These are phyloP conservation scores for Coemansia sp. DNA, from an alignment of 192 early-diverging fungal species.

Conservation along the genomic window DNA sequence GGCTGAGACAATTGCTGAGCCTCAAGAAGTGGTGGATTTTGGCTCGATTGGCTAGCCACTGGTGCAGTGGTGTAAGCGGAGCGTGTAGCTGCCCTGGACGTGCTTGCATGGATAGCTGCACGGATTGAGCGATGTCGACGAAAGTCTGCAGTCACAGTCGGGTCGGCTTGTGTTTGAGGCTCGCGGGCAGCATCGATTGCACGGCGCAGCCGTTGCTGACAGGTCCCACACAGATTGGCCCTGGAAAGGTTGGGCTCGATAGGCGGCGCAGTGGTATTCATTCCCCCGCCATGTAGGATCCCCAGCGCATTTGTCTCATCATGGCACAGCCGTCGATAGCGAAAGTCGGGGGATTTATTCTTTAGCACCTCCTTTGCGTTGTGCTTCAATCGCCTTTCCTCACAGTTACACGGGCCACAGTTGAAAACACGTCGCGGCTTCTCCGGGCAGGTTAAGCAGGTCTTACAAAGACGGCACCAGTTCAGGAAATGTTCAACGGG, in stretches of 20 bases:
- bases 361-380: constrained; percentile 24
- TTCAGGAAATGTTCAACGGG: constrained; percentile 30
- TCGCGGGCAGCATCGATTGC: constrained; percentile 26
- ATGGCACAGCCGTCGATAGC: constrained; percentile 25
- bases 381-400: constrained; percentile 22
- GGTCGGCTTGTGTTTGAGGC: neutral
- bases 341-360: constrained; percentile 38
- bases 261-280: constrained; percentile 4
- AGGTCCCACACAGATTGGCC: constrained; percentile 52
- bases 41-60: neutral
- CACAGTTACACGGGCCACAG: constrained; percentile 14
- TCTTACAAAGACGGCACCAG: constrained; percentile 49
- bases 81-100: constrained; percentile 7
- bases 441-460: constrained; percentile 35
- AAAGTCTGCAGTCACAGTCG: constrained; percentile 28
- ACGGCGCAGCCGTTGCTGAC: constrained; percentile 47
- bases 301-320: constrained; percentile 19
- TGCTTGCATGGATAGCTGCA: constrained; percentile 23
- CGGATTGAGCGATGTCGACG: constrained; percentile 46
- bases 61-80: neutral
- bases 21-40: neutral
- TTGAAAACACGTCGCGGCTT: constrained; percentile 26
- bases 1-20: constrained; percentile 2
- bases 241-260: constrained; percentile 32
- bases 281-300: constrained; percentile 14